These are phyloP conservation scores for Pisolithus microcarpus DNA, from an alignment of 768 basidiomycete genomes.

Conservation along the genomic window DNA sequence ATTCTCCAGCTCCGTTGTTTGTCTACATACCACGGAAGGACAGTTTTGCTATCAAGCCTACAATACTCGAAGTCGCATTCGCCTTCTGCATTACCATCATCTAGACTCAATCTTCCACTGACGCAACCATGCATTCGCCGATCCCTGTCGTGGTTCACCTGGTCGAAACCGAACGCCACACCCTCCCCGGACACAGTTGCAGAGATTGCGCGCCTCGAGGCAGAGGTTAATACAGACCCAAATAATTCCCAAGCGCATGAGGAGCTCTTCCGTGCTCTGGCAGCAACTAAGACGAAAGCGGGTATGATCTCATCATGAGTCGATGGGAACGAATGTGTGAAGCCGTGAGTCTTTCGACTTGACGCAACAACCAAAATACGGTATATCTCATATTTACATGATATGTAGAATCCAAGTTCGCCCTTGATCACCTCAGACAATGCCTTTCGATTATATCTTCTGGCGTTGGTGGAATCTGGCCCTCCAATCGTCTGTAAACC, in stretches of 20 bases:
- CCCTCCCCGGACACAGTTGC: conserved; percentile 64
- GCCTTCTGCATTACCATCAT: conserved; percentile 15
- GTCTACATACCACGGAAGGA: conserved; percentile 8
- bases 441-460: conserved; percentile 73
- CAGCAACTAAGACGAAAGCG: conserved; percentile 56
- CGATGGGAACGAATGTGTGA: conserved; percentile 82
- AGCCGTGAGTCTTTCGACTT: conserved; percentile 50
- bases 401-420: conserved; percentile 53
- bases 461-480: conserved; percentile 53
- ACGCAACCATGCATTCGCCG: conserved; percentile 18
- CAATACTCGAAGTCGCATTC: conserved; percentile 1
- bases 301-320: conserved; percentile 63
- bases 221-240: conserved; percentile 68
- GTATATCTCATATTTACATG: conserved; percentile 5
- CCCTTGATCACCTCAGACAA: conserved; percentile 63
- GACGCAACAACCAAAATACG: neutral
- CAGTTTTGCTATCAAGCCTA: conserved; percentile 10
- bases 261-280: conserved; percentile 58
- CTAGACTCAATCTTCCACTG: conserved; percentile 37
- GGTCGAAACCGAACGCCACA: conserved; percentile 33
- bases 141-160: conserved; percentile 25
- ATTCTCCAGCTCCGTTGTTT: conserved; percentile 10
- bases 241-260: conserved; percentile 65
- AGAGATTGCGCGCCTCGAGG: conserved; percentile 66
- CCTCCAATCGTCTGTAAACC: conserved; percentile 48